Evolutionary conservation across 805 yeast genomes (phyloP).

Genomic region (Ogataea methanolica): DNA sequence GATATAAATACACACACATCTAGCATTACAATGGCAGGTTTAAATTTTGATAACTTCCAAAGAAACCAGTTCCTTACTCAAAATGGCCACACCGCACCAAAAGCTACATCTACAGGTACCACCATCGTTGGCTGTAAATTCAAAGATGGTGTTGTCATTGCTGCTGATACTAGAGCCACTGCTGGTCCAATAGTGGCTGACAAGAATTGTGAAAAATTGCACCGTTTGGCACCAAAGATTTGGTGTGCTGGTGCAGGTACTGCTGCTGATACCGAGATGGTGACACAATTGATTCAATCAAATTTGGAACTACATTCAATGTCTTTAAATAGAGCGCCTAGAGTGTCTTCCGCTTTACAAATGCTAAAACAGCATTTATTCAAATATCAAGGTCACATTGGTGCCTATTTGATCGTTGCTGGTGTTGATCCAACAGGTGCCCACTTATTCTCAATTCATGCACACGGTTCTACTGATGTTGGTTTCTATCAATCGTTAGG

Average conservation of each 20-base stretch:
- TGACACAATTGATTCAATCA: constrained; percentile 87
- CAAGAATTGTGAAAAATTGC: constrained; percentile 94
- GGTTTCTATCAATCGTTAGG: constrained; percentile 92
- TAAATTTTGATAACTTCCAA: constrained; percentile 88
- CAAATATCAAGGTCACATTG: constrained; percentile 95
- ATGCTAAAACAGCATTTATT: constrained; percentile 92
- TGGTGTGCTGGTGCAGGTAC: constrained; percentile 99
- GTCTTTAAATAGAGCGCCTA: constrained; percentile 78
- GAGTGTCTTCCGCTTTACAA: constrained; percentile 91
- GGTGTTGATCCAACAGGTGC: constrained; percentile 97
- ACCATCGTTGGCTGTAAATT: constrained; percentile 96
- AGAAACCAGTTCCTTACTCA: constrained; percentile 74
- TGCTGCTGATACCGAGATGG: constrained; percentile 99
- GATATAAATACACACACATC: background rate
- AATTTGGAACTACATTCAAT: constrained; percentile 87
- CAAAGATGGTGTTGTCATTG: constrained; percentile 92
- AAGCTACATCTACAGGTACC: constrained; percentile 97
- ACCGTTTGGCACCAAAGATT: constrained; percentile 81
- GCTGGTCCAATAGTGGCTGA: constrained; percentile 96
- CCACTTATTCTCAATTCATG: constrained; percentile 87
- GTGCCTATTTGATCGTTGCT: constrained; percentile 97
- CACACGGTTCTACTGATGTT: constrained; percentile 97
- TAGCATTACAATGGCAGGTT: constrained; percentile 63
- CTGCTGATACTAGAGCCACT: constrained; percentile 98
- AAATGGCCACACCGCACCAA: constrained; percentile 69